Evolutionary conservation across 2,329 filamentous ascomycete species (phyloP), one percentile per base, ranked within the genome.

Genomic region (Sporothrix variecibatus): DNA sequence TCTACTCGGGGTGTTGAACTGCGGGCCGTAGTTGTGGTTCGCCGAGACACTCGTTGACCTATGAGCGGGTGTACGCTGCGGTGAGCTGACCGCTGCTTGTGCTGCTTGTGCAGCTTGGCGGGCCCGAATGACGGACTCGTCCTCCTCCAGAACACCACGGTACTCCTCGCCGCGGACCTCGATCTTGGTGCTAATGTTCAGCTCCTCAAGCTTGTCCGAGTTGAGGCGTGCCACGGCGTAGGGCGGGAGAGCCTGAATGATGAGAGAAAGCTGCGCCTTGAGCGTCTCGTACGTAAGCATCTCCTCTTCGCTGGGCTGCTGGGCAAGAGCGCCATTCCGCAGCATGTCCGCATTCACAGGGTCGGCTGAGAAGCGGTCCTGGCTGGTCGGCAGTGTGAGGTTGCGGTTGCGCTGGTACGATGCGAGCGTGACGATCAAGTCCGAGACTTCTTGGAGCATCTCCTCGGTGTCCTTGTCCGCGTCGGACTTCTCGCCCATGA

Each of bases 191-290:
- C 92, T 95, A 80, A 97, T 92, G 76, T 93, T 91, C 67, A 97
- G 85, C 74, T 94, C 93, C 40, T 91, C 92, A n/a, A 97, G 84
- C 81, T 94, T 93, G 80, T 97, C 92, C 11, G 94, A 94, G 78
- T 97, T 92, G 75, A 97, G 85, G 79, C 96, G 95, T 6, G 94
- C 91, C 31, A 97, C 92, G 0, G 93, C 93, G 80, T 94, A 96
- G 0, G 94, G 94, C 1, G 94, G 94, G 12, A 97, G 84, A 53
- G 88, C 90, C 77, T 92, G 87, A 75, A 97, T 88, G 76, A 97
- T 89, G 40, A 94, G 84, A 0, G 89, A 85, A 26, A 97, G 85
- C 79, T 95, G 93, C 3, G 91, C 88, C 80, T 92, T 94, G 71
- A 97, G 86, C 34, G 91, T 87, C 76, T 94, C 87, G 80, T 97